Evolutionary conservation across 441 rosid genomes (phyloP), one percentile per base, ranked within the genome.

Genomic region (Omphalea diandra): DNA sequence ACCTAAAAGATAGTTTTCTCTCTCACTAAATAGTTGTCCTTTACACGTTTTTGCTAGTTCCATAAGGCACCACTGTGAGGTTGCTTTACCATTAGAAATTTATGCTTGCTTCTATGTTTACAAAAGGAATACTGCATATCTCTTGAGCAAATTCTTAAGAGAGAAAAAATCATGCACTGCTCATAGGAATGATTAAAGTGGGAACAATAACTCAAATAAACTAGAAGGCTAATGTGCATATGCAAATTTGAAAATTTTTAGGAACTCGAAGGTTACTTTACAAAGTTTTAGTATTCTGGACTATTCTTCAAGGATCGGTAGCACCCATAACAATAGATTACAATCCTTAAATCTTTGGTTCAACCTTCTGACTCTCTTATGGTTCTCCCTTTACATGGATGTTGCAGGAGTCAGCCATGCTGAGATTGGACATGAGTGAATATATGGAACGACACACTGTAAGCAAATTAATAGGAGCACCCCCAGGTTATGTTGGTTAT

Each of bases 321-420:
- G 26, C 31, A 38, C 9, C 5, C 6, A 24, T 8, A 58, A 27
- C 15, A 15, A 7, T 38, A 27, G 67, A 40, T 60, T 61, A 41
- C 6, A 14, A 27, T 41, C 41, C 14, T 26, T 47, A 31, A 57
- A 35, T 24, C n/a, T 52, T 35, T 43, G 53, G 43, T 47, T 69
- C 57, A 44, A 64, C 20, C 46, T 58, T 65, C 32, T 65, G n/a
- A 65, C 58, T 53, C 17, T n/a, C n/a, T 46, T 49, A 22, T 31
- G 24, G 22, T 73, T 49, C 22, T 62, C 31, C 18, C 58, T 41
- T 76, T 63, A 72, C 22, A 5, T 74, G 63, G 32, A 68, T 65
- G 54, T 56, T 76, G 59, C 84, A 95, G 99, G 99, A 95, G 77
- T 73, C 96, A 76, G 83, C 89, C 0, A 80, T 87, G 83, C 76